phyloP scores from a whole-genome alignment of 75 land plant genomes.

The Sequoiadendron giganteum region DNA sequence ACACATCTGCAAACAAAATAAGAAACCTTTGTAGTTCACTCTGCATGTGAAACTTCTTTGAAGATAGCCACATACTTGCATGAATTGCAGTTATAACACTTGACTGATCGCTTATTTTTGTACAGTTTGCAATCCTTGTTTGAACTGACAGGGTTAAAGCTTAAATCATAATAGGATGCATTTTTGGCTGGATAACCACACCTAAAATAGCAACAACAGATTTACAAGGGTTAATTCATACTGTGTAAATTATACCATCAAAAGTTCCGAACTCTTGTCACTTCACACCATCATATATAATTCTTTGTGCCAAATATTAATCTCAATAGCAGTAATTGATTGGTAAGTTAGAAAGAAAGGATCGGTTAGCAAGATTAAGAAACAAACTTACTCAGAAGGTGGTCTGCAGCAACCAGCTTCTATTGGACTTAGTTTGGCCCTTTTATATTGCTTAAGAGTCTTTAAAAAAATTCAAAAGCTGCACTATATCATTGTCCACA shows the following conservation, averaged over 20 bases:
- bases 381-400: slow-evolving; percentile 58
- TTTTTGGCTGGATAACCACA: slow-evolving; percentile 77
- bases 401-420: slow-evolving; percentile 83
- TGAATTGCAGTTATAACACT: slow-evolving; percentile 75
- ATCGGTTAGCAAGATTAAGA: background rate
- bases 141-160: slow-evolving; percentile 57
- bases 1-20: background rate
- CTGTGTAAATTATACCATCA: background rate
- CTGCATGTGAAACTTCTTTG: background rate
- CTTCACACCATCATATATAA: background rate
- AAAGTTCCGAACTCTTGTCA: background rate
- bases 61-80: slow-evolving; percentile 57
- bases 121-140: slow-evolving; percentile 70
- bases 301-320: background rate
- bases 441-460: slow-evolving; percentile 50
- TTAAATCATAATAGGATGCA: slow-evolving; percentile 74
- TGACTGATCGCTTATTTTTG: slow-evolving; percentile 48
- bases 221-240: background rate
- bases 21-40: background rate
- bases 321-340: background rate
- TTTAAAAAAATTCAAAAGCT: slow-evolving; percentile 22
- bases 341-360: background rate
- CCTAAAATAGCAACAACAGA: slow-evolving; percentile 21
- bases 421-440: slow-evolving; percentile 61
- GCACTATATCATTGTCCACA: slow-evolving; percentile 11